phyloP scores from a whole-genome alignment of 169 alveolate species.

The Plasmodium gonderi region DNA sequence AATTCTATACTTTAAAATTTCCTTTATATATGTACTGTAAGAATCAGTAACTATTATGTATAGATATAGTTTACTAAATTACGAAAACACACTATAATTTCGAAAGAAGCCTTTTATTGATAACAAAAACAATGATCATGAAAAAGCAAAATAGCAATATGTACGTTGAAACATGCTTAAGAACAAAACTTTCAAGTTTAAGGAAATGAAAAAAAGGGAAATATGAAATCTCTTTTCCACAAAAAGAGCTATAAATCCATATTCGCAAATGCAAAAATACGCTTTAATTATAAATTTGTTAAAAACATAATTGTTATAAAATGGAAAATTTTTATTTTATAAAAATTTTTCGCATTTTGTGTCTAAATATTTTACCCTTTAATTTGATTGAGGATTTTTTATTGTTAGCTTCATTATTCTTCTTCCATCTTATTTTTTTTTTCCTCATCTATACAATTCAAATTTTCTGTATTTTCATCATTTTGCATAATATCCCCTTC shows the following conservation, averaged over 20 bases:
- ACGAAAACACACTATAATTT: not conserved
- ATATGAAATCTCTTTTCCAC: not conserved
- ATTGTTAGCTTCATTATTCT: not conserved
- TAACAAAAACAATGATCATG: not conserved
- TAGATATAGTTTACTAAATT: not conserved
- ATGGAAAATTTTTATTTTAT: not conserved
- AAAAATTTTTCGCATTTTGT: not conserved
- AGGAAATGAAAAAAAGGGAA: not conserved
- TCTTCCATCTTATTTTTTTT: not conserved
- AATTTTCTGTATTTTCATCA: constrained; percentile 20
- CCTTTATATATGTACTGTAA: not conserved
- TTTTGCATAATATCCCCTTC: constrained; percentile 4
- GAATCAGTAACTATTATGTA: not conserved
- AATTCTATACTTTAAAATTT: not conserved
- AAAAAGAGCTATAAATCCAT: not conserved
- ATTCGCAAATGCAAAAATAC: not conserved
- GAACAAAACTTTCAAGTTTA: not conserved
- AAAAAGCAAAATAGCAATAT: not conserved
- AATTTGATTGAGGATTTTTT: not conserved
- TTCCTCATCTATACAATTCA: too few species aligned
- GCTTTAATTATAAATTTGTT: not conserved
- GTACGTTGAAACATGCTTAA: not conserved
- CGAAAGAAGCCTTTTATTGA: not conserved
- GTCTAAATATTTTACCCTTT: not conserved
- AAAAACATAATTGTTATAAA: not conserved